Evolutionary conservation across 306 rosid genomes (phyloP).

Genomic region (Rosa chinensis): DNA sequence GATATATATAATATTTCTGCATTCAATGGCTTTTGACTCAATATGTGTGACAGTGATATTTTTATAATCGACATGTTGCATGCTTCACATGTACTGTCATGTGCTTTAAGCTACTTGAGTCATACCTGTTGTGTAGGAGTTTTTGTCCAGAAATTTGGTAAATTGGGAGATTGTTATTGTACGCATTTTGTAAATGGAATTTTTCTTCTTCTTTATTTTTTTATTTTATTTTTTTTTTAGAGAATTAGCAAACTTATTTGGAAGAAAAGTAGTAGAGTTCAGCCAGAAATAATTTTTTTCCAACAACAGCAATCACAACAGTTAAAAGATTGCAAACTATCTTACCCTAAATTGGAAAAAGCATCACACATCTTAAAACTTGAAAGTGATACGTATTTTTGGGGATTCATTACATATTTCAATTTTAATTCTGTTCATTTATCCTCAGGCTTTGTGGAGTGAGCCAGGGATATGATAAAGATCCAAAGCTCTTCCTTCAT

Average conservation of each 20-base stretch:
- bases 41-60: not conserved
- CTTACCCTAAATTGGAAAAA: too few relatives aligned
- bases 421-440: slow-evolving; percentile 1
- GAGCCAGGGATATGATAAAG: slow-evolving; percentile 56
- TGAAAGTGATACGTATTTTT: not conserved
- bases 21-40: not conserved
- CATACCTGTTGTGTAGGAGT: too few relatives aligned
- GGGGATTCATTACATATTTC: not conserved
- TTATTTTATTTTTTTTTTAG: too few relatives aligned
- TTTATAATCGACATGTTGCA: not conserved
- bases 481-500: slow-evolving; percentile 40
- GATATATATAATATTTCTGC: not conserved
- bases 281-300: too few relatives aligned
- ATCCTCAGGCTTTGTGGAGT: slow-evolving; percentile 59
- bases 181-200: too few relatives aligned
- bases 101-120: too few relatives aligned
- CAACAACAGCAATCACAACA: too few relatives aligned
- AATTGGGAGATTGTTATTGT: too few relatives aligned
- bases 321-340: not conserved
- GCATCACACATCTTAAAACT: not conserved
- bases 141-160: too few relatives aligned
- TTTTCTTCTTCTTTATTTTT: too few relatives aligned
- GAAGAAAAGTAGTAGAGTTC: too few relatives aligned
- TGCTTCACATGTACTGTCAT: not conserved
- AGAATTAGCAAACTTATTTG: too few relatives aligned